These are phyloP conservation scores for Plantago ovata DNA, from an alignment of 257 asterid genomes.

Conservation along the genomic window DNA sequence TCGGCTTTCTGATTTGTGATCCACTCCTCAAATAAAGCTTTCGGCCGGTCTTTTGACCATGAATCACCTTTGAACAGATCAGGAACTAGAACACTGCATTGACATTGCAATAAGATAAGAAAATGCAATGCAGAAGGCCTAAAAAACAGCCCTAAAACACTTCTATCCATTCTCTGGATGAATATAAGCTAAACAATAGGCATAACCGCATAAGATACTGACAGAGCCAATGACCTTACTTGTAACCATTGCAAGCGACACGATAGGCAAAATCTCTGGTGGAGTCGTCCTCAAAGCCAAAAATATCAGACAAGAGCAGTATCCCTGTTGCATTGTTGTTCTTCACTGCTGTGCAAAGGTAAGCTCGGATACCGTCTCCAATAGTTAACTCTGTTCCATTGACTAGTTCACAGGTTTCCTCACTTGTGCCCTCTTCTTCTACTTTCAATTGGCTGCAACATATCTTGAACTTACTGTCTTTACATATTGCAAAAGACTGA, in stretches of 20 bases:
- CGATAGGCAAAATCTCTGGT: constrained; percentile 79
- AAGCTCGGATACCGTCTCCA: constrained; percentile 49
- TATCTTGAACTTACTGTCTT: constrained; percentile 22
- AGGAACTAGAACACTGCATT: constrained; percentile 76
- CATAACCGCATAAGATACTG: background rate
- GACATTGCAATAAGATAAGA: constrained; percentile 9
- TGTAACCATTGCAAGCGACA: constrained; percentile 81
- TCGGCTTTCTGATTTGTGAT: constrained; percentile 31
- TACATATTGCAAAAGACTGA: constrained; percentile 19
- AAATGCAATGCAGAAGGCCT: background rate
- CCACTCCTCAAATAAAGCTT: constrained; percentile 48
- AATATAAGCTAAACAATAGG: background rate
- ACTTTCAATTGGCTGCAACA: constrained; percentile 42
- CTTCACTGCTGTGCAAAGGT: constrained; percentile 67
- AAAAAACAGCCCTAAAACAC: background rate
- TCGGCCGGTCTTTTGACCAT: constrained; percentile 57
- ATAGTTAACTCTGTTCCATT: constrained; percentile 57
- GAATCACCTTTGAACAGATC: constrained; percentile 69
- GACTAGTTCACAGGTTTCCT: constrained; percentile 77
- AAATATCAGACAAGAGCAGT: constrained; percentile 70
- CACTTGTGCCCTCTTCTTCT: constrained; percentile 45
- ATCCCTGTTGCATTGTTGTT: constrained; percentile 78
- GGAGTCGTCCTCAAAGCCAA: constrained; percentile 67
- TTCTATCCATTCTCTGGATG: background rate
- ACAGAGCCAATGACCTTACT: constrained; percentile 32